Evolutionary conservation across 179 eudicot genomes (phyloP).

Genomic region (Silene noctiflora): DNA sequence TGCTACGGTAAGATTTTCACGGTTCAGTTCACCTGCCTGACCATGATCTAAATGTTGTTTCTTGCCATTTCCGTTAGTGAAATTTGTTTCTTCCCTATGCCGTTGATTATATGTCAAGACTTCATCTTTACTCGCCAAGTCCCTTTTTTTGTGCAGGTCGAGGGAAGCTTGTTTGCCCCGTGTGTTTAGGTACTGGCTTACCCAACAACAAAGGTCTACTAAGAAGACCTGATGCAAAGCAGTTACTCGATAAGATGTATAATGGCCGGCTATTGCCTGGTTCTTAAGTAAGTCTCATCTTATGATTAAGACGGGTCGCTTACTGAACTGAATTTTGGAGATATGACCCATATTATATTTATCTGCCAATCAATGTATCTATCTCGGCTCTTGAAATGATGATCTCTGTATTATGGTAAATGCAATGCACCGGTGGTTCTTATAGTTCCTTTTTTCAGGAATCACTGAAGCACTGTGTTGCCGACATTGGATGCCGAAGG

Average conservation of each 20-base stretch:
- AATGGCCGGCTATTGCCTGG: constrained; percentile 76
- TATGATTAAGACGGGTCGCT: not conserved
- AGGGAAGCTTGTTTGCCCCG: constrained; percentile 97
- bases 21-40: constrained; percentile 1
- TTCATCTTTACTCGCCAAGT: not conserved
- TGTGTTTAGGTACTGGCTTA: constrained; percentile 92
- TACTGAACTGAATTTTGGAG: not conserved
- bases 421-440: not conserved
- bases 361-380: too few relatives aligned
- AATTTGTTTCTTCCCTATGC: not conserved
- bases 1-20: constrained; percentile 59
- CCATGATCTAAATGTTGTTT: not conserved
- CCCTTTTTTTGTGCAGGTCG: constrained; percentile 51
- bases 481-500: not conserved
- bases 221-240: constrained; percentile 76
- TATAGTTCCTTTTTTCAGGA: not conserved
- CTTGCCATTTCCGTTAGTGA: not conserved
- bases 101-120: not conserved
- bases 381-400: too few relatives aligned
- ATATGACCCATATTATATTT: too few relatives aligned
- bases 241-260: constrained; percentile 92
- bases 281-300: constrained; percentile 48
- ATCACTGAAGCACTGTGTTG: not conserved
- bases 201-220: constrained; percentile 97
- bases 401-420: not conserved